These are phyloP conservation scores for Thalassiosira delicatula DNA, from an alignment of 352 stramenopile species.

Conservation along the genomic window DNA sequence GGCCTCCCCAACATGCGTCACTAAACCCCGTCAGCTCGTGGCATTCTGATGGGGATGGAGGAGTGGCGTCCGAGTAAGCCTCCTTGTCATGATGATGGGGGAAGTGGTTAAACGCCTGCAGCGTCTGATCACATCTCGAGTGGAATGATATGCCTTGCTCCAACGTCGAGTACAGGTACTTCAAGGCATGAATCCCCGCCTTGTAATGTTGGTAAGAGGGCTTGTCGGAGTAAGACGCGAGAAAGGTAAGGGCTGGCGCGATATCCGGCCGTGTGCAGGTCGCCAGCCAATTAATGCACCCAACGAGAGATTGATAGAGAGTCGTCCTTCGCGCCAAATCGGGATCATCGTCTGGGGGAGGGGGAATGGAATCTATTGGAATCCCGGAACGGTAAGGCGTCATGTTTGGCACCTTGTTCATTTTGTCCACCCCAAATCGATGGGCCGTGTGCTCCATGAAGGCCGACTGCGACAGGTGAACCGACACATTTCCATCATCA, in stretches of 20 bases:
- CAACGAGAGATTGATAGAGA: slow-evolving; percentile 2
- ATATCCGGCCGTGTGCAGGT: slow-evolving; percentile 9
- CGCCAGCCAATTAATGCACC: slow-evolving; percentile 13
- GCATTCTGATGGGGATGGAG: neutral
- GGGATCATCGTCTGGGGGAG: neutral
- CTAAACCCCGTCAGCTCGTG: neutral
- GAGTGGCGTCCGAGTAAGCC: slow-evolving; percentile 11
- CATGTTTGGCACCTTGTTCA: neutral
- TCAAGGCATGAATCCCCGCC: neutral
- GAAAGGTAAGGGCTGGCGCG: neutral
- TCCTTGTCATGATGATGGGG: slow-evolving; percentile 1
- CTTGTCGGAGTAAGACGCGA: neutral
- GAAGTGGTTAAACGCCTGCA: slow-evolving; percentile 9
- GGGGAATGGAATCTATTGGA: slow-evolving; percentile 33
- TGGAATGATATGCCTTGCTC: slow-evolving; percentile 7
- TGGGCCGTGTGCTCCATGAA: neutral
- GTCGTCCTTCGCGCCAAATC: neutral
- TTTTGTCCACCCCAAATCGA: neutral
- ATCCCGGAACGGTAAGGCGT: slow-evolving; percentile 19
- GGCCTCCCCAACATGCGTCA: slow-evolving; percentile 2
- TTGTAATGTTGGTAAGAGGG: neutral
- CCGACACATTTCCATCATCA: neutral
- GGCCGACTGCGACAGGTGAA: neutral
- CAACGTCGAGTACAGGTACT: neutral
- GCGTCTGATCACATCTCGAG: neutral